phyloP scores from a whole-genome alignment of 768 basidiomycete genomes.

The Naganishia onofrii region DNA sequence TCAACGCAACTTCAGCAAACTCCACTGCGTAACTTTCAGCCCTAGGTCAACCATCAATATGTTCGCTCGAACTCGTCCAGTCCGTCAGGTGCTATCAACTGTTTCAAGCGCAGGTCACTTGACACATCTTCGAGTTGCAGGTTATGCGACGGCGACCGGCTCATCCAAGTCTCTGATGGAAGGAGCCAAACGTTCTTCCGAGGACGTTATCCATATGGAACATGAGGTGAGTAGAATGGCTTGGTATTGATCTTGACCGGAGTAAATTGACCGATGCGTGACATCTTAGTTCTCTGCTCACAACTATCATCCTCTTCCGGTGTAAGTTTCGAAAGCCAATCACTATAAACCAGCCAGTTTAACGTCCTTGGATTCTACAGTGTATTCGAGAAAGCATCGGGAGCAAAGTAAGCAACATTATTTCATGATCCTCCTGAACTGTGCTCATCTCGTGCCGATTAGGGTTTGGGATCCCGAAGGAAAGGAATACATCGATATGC shows the following conservation, averaged over 20 bases:
- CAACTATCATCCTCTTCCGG: conserved; percentile 92
- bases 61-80: conserved; percentile 13
- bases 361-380: conserved; percentile 28
- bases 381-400: conserved; percentile 84
- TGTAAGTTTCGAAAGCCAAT: conserved; percentile 50
- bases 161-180: conserved; percentile 16
- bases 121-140: neutral
- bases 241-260: neutral
- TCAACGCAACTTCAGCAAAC: neutral
- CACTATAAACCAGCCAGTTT: neutral
- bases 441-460: neutral
- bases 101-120: conserved; percentile 2
- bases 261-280: neutral
- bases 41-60: neutral
- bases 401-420: conserved; percentile 69
- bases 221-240: conserved; percentile 65
- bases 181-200: conserved; percentile 42
- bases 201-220: conserved; percentile 73
- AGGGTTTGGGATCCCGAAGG: conserved; percentile 94
- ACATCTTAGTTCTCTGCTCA: conserved; percentile 53
- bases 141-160: conserved; percentile 20
- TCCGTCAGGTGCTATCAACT: conserved; percentile 2
- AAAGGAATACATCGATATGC: conserved; percentile 93
- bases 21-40: neutral
- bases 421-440: conserved; percentile 17